These are phyloP conservation scores for Botrytis porri DNA, from an alignment of 2,329 filamentous ascomycete species.

Conservation along the genomic window DNA sequence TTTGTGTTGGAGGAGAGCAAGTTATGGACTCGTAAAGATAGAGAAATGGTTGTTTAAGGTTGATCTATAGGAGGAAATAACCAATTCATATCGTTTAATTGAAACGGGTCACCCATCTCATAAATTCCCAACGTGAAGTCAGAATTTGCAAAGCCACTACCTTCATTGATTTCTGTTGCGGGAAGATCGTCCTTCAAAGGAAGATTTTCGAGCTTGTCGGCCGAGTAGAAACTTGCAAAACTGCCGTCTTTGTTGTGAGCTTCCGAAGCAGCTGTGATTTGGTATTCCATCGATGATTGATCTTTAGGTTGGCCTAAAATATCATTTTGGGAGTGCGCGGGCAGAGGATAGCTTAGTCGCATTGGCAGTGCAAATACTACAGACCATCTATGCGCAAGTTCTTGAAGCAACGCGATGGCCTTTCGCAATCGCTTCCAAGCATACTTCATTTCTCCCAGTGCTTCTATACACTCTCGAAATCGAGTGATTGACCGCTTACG, in stretches of 20 bases:
- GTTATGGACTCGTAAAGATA: background rate
- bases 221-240: background rate
- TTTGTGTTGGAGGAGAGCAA: background rate
- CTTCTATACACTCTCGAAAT: conserved; percentile 1
- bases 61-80: background rate
- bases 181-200: background rate
- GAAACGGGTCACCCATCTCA: background rate
- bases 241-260: background rate
- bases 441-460: background rate
- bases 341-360: background rate
- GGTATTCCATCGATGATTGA: background rate
- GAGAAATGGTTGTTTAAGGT: background rate
- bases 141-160: background rate
- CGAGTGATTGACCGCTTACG: background rate
- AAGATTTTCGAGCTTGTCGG: background rate
- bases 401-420: background rate
- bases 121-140: background rate
- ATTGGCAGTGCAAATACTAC: conserved; percentile 1
- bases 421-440: conserved; percentile 1
- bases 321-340: background rate
- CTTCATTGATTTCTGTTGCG: background rate
- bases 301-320: background rate
- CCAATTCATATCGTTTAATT: conserved; percentile 7
- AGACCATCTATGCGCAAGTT: conserved; percentile 4
- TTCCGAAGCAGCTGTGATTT: background rate